Evolutionary conservation across 2,329 filamentous ascomycete species (phyloP), one percentile per base, ranked within the genome.

Genomic region (Aschersonia sp.): DNA sequence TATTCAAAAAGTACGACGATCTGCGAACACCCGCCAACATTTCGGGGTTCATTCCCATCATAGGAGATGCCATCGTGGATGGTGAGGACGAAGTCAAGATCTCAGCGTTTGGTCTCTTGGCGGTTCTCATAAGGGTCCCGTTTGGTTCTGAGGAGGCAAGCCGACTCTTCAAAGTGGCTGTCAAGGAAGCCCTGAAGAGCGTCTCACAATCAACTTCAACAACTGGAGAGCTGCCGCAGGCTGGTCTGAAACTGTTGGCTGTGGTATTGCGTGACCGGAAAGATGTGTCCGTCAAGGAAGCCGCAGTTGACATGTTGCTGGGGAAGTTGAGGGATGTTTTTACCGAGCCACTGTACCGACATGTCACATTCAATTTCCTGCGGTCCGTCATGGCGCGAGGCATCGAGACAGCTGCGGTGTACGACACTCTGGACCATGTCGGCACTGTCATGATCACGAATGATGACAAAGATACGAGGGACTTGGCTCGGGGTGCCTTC

Each of bases 391-490:
- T 98, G 59, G 83, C 86, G 47, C 79, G 89, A 14, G 90, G 84
- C 60, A 73, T 97, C 42, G 77, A 95, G 57, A 88, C 94, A 6
- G 83, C 89, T 0, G 76, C 84, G 41, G 81, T 98, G 32, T 98
- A 98, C 60, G 90, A 97, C 59, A 83, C 84, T 7, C 76, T 95
- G 52, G 92, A 98, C 61, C 82, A 88, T 56, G 83, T 94, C 32
- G 87, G 87, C 44, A 82, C 78, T 4, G 84, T 95, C 62, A 97
- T 97, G 89, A 84, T 98, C 48, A 95, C 85, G 43, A 97, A 97
- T 59, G 87, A 95, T 52, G 89, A 94, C 55, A 84, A 84, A 55
- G 81, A 84, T 53, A 90, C 90, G 2, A 79, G 92, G 46, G 87
- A 95, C 61, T 72, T 94, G 39, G 89, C 90, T 11, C 77, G 92